Evolutionary conservation across 2,329 filamentous ascomycete species (phyloP).

Genomic region (Daldinia sp.): DNA sequence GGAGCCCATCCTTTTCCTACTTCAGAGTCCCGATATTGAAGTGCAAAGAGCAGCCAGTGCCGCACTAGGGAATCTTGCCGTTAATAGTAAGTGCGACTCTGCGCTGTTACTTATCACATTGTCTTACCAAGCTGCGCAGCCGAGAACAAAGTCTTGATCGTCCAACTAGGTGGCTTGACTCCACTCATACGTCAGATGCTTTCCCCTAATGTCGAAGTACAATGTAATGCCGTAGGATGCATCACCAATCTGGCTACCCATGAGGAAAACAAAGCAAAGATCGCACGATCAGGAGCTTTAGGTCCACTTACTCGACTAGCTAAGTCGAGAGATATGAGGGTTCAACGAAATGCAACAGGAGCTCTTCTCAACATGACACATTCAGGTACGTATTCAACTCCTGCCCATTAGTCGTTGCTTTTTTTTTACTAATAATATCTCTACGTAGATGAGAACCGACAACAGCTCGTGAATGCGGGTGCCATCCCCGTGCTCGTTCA

Average conservation of each 20-base stretch:
- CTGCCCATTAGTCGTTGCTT: not conserved
- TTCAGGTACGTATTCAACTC: conserved; percentile 75
- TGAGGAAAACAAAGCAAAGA: conserved; percentile 99
- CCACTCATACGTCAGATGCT: conserved; percentile 98
- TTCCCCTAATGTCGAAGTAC: conserved; percentile 96
- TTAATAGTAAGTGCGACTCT: conserved; percentile 80
- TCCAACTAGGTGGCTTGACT: conserved; percentile 87
- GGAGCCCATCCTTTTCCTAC: conserved; percentile 92
- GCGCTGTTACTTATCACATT: not conserved
- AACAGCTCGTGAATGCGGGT: conserved; percentile 95
- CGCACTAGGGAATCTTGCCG: conserved; percentile 93
- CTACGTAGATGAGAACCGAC: conserved; percentile 87
- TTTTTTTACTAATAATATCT: conserved; percentile 34
- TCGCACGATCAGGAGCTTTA: conserved; percentile 92
- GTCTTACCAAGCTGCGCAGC: conserved; percentile 64
- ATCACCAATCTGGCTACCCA: conserved; percentile 98
- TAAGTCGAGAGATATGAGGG: conserved; percentile 98
- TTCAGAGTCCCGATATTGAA: conserved; percentile 96
- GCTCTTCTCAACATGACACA: conserved; percentile 99
- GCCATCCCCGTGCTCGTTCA: conserved; percentile 98
- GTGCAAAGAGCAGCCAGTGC: conserved; percentile 97
- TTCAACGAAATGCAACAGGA: conserved; percentile 96
- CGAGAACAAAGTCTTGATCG: conserved; percentile 97
- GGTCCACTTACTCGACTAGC: conserved; percentile 90
- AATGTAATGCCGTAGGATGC: conserved; percentile 98